Conservation (phyloP, 1,139 yeast genomes). For the Blastobotrys indianensis region DNA sequence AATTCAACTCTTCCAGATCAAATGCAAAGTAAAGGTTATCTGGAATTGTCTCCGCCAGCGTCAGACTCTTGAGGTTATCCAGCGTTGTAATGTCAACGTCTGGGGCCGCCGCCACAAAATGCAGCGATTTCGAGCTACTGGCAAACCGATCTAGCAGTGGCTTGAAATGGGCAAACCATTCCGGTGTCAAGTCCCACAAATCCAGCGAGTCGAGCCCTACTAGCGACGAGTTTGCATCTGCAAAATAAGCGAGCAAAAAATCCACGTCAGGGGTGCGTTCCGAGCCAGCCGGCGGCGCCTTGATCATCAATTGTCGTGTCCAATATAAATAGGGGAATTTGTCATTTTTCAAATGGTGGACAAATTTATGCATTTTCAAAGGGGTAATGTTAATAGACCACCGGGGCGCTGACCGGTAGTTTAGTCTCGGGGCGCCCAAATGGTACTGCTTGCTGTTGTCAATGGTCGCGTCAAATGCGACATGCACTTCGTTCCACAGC, state of each 20-base stretch:
- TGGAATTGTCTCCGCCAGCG: constrained; percentile 8
- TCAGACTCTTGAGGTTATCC: constrained; percentile 8
- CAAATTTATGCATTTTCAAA: constrained; percentile 6
- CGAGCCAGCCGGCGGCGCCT: constrained; percentile 2
- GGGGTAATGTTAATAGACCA: constrained; percentile 9
- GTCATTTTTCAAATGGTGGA: background rate
- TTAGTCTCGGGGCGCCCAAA: constrained; percentile 9
- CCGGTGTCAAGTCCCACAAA: constrained; percentile 9
- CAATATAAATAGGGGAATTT: constrained; percentile 8
- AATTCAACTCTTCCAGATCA: constrained; percentile 11
- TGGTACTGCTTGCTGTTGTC: background rate
- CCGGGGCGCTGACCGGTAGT: constrained; percentile 6
- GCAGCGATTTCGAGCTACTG: constrained; percentile 4
- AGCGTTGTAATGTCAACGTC: constrained; percentile 3
- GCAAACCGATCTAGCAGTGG: constrained; percentile 6
- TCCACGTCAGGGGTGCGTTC: background rate
- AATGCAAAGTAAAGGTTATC: constrained; percentile 9
- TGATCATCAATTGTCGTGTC: constrained; percentile 11
- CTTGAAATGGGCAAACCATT: constrained; percentile 5
- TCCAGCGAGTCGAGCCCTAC: constrained; percentile 10
- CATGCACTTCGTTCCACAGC: constrained; percentile 11
- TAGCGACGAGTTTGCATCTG: background rate
- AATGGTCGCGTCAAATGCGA: constrained; percentile 9
- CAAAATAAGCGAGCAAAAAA: constrained; percentile 1
- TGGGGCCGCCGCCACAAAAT: constrained; percentile 8